Evolutionary conservation across 441 rosid species (phyloP), one percentile per base, ranked within the genome.

Genomic region (Theobroma grandiflorum): DNA sequence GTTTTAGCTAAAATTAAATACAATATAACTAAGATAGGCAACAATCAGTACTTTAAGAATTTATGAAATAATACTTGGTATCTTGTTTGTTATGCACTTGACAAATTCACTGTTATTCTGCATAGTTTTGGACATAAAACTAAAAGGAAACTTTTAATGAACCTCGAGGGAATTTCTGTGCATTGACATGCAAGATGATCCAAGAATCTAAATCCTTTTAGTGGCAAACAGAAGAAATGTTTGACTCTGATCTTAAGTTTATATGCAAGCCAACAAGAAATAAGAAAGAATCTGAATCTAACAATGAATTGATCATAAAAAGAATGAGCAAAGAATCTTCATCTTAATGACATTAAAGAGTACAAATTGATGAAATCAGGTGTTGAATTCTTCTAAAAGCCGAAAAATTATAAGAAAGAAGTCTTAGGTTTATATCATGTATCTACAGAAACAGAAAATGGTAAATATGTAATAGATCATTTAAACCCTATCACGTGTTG

Each of bases 231-330:
- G 33, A 31, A 61, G n/a, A 43, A 47, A 61, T 55, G 64, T 64
- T 55, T 72, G 9, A 42, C 50, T 55, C 40, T 45, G 2, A 37
- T 70, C 72, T 72, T 63, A 38, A 70, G 79, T 70, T 83, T 15
- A 53, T 59, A 67, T 3, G 42, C 47, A 22, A 74, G 50, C 58
- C 43, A 20, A 26, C 52, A 62, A 58, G 37, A 67, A 35, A 2
- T 20, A 33, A 79, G 62, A 73, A 72, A 61, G 49, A 62, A 57
- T 57, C 2, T 2, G 31, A 20, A 7, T n/a, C 62, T 3, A 2
- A 57, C 31, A n/a, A 57, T 57, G 12, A n/a, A 20, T 57, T 57
- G 58, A 53, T 53, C 58, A 57, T n/a, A 2, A n/a, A 0, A 20
- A 57, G 62, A 8, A n/a, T 7, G 11, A 20, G 8, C 26, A 57